These are phyloP conservation scores for Pythium oligandrum DNA, from an alignment of 352 stramenopile genomes.

Conservation along the genomic window DNA sequence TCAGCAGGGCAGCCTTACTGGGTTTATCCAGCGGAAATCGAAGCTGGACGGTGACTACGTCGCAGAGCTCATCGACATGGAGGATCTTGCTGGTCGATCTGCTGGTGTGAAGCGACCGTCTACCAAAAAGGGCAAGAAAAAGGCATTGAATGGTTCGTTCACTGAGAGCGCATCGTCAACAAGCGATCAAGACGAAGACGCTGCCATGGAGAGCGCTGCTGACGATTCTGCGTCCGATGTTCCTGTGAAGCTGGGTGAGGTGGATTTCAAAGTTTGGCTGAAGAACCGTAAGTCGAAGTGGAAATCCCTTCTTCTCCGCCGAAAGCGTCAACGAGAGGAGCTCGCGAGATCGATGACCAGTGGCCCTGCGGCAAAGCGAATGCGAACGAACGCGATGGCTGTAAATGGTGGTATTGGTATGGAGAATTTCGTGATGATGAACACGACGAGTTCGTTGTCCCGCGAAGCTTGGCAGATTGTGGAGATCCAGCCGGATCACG, in stretches of 20 bases:
- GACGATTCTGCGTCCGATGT: not conserved
- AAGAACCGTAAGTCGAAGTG: conserved; percentile 71
- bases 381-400: conserved; percentile 5
- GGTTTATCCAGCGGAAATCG: conserved; percentile 73
- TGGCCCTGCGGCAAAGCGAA: conserved; percentile 18
- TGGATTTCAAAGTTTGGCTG: conserved; percentile 55
- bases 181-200: conserved; percentile 24
- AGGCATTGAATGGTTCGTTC: not conserved
- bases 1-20: conserved; percentile 83
- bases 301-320: conserved; percentile 32
- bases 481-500: conserved; percentile 70
- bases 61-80: conserved; percentile 65
- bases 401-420: conserved; percentile 53
- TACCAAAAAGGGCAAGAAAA: conserved; percentile 7
- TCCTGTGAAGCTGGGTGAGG: conserved; percentile 51
- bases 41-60: conserved; percentile 40
- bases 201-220: conserved; percentile 3
- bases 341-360: conserved; percentile 34
- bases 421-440: conserved; percentile 70
- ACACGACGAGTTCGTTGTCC: conserved; percentile 47
- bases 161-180: conserved; percentile 9
- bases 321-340: conserved; percentile 55
- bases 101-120: conserved; percentile 6
- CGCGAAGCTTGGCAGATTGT: conserved; percentile 78
- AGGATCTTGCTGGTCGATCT: conserved; percentile 35